These are phyloP conservation scores for Micromonas pusilla DNA, from an alignment of 139 green algal species.

Conservation along the genomic window DNA sequence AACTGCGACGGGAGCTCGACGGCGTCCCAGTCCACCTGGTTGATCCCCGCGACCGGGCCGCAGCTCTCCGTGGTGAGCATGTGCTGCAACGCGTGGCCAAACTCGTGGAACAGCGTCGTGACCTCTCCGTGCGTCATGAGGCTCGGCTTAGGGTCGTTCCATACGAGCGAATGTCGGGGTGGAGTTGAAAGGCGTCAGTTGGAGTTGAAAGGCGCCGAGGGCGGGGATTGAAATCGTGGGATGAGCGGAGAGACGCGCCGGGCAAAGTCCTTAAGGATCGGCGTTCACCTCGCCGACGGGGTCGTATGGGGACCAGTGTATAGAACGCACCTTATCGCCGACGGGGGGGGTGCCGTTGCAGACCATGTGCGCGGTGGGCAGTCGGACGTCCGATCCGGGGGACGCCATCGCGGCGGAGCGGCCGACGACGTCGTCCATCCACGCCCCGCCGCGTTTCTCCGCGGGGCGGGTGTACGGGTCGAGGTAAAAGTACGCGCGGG, in stretches of 20 bases:
- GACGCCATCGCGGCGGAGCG: conserved; percentile 43
- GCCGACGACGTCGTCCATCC: conserved; percentile 83
- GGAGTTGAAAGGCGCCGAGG: no score
- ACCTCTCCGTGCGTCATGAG: conserved; percentile 95
- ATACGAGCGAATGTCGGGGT: no score
- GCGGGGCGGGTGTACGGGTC: conserved; percentile 85
- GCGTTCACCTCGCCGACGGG: no score
- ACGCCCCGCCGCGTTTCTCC: conserved; percentile 93
- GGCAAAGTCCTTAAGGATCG: no score
- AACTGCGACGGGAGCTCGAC: conserved; percentile 83
- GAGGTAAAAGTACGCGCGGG: conserved; percentile 88
- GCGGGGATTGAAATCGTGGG: no score
- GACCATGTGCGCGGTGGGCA: conserved; percentile 95
- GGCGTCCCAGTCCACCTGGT: conserved; percentile 86
- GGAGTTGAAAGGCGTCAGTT: no score
- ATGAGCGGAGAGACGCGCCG: no score
- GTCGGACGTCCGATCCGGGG: conserved; percentile 52
- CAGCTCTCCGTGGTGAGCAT: conserved; percentile 86
- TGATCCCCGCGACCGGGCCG: conserved; percentile 80
- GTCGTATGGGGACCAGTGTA: no score
- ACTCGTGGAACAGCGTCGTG: conserved; percentile 96
- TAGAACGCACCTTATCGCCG: no score
- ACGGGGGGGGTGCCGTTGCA: conserved; percentile 81
- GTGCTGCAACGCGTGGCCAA: conserved; percentile 83
- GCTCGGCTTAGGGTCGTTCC: no score